These are phyloP conservation scores for Candida yuanshanica DNA, from an alignment of 805 yeast species.

Conservation along the genomic window DNA sequence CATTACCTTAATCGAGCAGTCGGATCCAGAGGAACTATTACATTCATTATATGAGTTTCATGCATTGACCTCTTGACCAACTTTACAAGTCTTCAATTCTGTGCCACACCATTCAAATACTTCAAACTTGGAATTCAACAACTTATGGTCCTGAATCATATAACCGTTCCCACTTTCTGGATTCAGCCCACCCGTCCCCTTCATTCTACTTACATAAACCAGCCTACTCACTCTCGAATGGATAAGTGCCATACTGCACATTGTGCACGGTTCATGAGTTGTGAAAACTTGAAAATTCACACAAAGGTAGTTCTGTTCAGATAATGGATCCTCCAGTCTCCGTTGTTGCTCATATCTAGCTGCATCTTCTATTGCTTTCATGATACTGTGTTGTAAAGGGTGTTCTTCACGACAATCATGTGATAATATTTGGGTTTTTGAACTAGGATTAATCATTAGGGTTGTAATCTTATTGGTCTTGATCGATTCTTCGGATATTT, in stretches of 20 bases:
- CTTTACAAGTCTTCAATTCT: constrained; percentile 19
- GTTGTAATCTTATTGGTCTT: constrained; percentile 45
- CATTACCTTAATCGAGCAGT: background rate
- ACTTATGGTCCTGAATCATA: constrained; percentile 67
- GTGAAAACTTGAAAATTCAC: constrained; percentile 73
- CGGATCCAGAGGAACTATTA: background rate
- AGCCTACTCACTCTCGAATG: constrained; percentile 80
- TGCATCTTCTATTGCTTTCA: constrained; percentile 61
- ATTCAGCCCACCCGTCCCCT: constrained; percentile 49
- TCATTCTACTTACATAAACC: constrained; percentile 48
- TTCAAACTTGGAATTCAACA: constrained; percentile 84
- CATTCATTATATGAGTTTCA: background rate
- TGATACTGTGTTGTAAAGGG: constrained; percentile 69
- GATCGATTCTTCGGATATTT: constrained; percentile 26
- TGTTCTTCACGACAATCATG: constrained; percentile 38
- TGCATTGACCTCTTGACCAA: constrained; percentile 24
- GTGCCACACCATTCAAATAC: constrained; percentile 66
- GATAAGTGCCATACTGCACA: constrained; percentile 94
- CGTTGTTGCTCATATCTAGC: constrained; percentile 48
- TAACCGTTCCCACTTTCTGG: constrained; percentile 58
- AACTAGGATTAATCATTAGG: constrained; percentile 56
- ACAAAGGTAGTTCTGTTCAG: constrained; percentile 53
- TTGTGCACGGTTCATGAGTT: constrained; percentile 93
- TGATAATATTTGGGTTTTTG: constrained; percentile 22
- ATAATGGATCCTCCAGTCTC: constrained; percentile 21